Conservation (phyloP, 2,329 filamentous ascomycete species). For the Colletotrichum gigasporum region DNA sequence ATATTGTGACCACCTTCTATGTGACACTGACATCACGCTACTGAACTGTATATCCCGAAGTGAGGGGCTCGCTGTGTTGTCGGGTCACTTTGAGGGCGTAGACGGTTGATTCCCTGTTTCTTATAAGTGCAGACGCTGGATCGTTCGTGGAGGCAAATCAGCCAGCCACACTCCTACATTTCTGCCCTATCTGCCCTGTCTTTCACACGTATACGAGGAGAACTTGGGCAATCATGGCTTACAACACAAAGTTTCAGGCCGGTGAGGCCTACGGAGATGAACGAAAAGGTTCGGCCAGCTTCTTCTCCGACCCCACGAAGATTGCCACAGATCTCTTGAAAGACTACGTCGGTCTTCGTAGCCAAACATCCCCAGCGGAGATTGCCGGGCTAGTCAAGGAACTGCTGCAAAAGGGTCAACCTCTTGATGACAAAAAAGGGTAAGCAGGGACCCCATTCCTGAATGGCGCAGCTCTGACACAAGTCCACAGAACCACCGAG, state of each 20-base stretch:
- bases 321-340: slow-evolving; percentile 45
- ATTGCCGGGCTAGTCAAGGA: slow-evolving; percentile 43
- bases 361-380: slow-evolving; percentile 39
- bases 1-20: background rate
- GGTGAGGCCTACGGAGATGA: slow-evolving; percentile 46
- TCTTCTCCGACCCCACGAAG: slow-evolving; percentile 44
- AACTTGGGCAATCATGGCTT: slow-evolving; percentile 38
- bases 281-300: slow-evolving; percentile 35
- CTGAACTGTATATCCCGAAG: background rate
- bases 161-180: background rate
- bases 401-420: slow-evolving; percentile 41
- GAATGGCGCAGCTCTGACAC: background rate
- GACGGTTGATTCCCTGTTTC: background rate
- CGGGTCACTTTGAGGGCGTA: background rate
- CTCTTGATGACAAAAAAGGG: slow-evolving; percentile 66
- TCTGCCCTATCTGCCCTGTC: background rate
- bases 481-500: slow-evolving; percentile 45
- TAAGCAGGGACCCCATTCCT: slow-evolving; percentile 31
- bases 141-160: background rate
- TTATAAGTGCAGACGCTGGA: background rate
- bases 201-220: background rate
- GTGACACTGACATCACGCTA: background rate
- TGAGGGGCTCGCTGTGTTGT: background rate
- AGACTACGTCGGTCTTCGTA: slow-evolving; percentile 39
- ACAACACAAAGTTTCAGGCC: slow-evolving; percentile 47